These are phyloP conservation scores for Trypanosoma platydactyli DNA, from an alignment of 208 protist genomes.

Conservation along the genomic window DNA sequence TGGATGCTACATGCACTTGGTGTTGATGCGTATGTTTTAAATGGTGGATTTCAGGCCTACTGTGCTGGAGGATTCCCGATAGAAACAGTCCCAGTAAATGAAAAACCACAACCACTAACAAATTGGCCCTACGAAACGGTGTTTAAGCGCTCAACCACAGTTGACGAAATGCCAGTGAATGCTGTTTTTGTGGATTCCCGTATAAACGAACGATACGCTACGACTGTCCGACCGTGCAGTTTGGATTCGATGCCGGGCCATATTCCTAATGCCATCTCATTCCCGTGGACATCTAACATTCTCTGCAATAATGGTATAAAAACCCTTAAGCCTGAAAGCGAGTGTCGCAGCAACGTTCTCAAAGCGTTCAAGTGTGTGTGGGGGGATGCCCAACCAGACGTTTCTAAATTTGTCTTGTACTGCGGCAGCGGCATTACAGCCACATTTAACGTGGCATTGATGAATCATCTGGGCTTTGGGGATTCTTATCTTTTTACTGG, in stretches of 20 bases:
- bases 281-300: slow-evolving; percentile 43
- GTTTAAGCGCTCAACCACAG: slow-evolving; percentile 35
- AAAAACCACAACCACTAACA: slow-evolving; percentile 15
- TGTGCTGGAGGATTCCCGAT: slow-evolving; percentile 36
- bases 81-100: slow-evolving; percentile 29
- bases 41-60: slow-evolving; percentile 70
- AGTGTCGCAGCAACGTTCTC: slow-evolving; percentile 50
- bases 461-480: slow-evolving; percentile 64
- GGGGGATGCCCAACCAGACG: slow-evolving; percentile 24
- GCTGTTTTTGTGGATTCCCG: slow-evolving; percentile 72
- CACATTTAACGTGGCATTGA: slow-evolving; percentile 71
- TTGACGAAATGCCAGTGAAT: slow-evolving; percentile 52
- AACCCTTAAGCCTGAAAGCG: slow-evolving; percentile 41
- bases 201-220: slow-evolving; percentile 40
- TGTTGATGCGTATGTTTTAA: slow-evolving; percentile 81
- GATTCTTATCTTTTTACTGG: slow-evolving; percentile 71
- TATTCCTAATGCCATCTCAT: slow-evolving; percentile 65
- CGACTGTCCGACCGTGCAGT: slow-evolving; percentile 65
- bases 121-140: slow-evolving; percentile 47
- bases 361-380: slow-evolving; percentile 30
- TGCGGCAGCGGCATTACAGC: slow-evolving; percentile 84
- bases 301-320: slow-evolving; percentile 18
- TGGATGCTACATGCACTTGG: slow-evolving; percentile 86
- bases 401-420: slow-evolving; percentile 67
- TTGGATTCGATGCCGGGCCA: slow-evolving; percentile 67